These are phyloP conservation scores for Trebouxiophyceae sp. DNA, from an alignment of 163 green algal genomes.

Conservation along the genomic window DNA sequence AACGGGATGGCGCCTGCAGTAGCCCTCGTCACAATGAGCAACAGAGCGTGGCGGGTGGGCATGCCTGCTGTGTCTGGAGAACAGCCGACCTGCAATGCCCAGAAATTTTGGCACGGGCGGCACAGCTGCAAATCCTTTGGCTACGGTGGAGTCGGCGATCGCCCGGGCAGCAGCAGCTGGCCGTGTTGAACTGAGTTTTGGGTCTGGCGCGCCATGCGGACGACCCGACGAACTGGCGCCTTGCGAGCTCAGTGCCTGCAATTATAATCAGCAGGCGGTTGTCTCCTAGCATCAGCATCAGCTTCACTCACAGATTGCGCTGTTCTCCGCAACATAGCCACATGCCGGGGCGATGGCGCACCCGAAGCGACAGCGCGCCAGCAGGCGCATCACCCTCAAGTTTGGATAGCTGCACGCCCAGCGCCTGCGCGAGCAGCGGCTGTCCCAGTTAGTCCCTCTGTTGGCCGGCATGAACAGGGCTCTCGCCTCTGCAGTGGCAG, in stretches of 20 bases:
- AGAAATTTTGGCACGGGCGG: slow-evolving; percentile 1
- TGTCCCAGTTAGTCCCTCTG: no score
- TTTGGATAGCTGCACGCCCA: no score
- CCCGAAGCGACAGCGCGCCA: no score
- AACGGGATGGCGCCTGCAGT: slow-evolving; percentile 32
- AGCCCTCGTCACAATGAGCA: background rate
- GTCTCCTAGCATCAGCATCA: no score
- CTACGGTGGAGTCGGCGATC: no score
- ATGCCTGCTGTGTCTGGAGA: background rate
- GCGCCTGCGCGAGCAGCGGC: no score
- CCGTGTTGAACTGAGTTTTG: background rate
- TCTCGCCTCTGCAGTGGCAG: no score
- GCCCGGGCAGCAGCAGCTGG: background rate
- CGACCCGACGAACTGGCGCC: background rate
- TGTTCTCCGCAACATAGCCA: no score
- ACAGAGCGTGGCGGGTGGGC: background rate
- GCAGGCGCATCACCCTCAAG: no score
- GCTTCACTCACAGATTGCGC: background rate
- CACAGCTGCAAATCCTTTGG: background rate
- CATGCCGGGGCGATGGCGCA: no score
- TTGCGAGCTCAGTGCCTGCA: background rate
- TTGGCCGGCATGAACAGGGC: no score
- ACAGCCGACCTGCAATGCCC: background rate
- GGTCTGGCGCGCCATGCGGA: background rate
- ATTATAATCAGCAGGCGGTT: background rate